Base-by-base conservation (phyloP, 176 grass and related monocot genomes). In the Pharus latifolius region DNA sequence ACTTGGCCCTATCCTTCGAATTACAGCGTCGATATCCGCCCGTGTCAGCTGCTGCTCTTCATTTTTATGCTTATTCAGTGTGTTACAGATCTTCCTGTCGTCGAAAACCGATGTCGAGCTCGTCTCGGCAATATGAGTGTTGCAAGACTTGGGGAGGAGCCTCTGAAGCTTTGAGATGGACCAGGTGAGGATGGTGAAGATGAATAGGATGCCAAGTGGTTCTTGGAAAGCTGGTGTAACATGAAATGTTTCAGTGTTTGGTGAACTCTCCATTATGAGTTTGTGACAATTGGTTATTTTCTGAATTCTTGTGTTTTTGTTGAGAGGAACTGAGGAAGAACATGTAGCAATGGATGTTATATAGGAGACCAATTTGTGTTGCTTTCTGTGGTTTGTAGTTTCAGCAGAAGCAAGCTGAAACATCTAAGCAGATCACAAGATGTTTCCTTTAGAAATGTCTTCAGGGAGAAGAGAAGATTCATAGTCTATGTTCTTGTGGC, bases 261-360 rank as follows among this genome's bases (percentile, higher is more conserved):
- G 42, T 48, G 52, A 65, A 23, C 73, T 89, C 48, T 82, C 83
- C 92, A 91, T 96, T 55, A n/a, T n/a, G n/a, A n/a, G 56, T 4
- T 51, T 2, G 16, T 55, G 47, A 56, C 33, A 18, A 11, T 14
- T 54, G n/a, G 29, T 65, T 64, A 70, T 19, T 46, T 31, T 63
- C 20, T 51, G 44, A 47, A 18, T 16, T 54, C 30, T 38, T 67
- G 26, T 14, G 34, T 29, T 25, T 69, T 29, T 56, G 35, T 32
- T 64, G 38, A 46, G n/a, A 46, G 11, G 18, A 43, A 60, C 17
- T 15, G n/a, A n/a, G n/a, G n/a, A n/a, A n/a, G n/a, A 25, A 1
- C 22, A 14, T 53, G 13, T 5, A 69, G 31, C 14, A 51, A 16
- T 30, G 5, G 3, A 65, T 15, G 47, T 74, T 74, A 78, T 82